These are phyloP conservation scores for Saraca asoca DNA, from an alignment of 331 rosid genomes.

Conservation along the genomic window DNA sequence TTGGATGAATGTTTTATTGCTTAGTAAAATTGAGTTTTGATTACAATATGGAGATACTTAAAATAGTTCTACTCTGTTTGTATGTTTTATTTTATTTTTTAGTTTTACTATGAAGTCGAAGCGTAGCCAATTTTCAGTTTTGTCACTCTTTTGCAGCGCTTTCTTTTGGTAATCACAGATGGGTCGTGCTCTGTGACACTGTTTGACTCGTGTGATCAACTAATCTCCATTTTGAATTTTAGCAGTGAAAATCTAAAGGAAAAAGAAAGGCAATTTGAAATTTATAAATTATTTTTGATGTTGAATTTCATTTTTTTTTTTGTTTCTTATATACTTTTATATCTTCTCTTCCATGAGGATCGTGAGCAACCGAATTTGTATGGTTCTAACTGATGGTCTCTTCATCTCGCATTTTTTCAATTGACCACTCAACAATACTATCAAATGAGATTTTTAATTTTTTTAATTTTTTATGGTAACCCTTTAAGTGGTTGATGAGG, in stretches of 20 bases:
- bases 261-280: not conserved
- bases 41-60: not conserved
- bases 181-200: too few species aligned
- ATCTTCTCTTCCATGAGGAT: not conserved
- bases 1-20: not conserved
- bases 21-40: not conserved
- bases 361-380: not conserved
- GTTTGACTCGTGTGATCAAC: too few species aligned
- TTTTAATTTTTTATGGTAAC: too few species aligned
- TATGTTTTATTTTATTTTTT: too few species aligned
- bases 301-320: not conserved
- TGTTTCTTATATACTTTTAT: too few species aligned
- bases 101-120: not conserved
- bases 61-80: not conserved
- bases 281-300: not conserved
- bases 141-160: not conserved
- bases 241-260: not conserved
- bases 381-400: not conserved
- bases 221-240: not conserved
- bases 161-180: too few species aligned
- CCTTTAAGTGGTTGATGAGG: too few species aligned
- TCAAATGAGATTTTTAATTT: not conserved
- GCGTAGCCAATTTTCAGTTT: not conserved
- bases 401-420: not conserved
- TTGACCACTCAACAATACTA: not conserved